Percentiles rank a stretch among this genome's conserved stretches.
These are phyloP conservation scores for Rubia yunnanensis DNA, from an alignment of 257 asterid species.

Conservation along the genomic window DNA sequence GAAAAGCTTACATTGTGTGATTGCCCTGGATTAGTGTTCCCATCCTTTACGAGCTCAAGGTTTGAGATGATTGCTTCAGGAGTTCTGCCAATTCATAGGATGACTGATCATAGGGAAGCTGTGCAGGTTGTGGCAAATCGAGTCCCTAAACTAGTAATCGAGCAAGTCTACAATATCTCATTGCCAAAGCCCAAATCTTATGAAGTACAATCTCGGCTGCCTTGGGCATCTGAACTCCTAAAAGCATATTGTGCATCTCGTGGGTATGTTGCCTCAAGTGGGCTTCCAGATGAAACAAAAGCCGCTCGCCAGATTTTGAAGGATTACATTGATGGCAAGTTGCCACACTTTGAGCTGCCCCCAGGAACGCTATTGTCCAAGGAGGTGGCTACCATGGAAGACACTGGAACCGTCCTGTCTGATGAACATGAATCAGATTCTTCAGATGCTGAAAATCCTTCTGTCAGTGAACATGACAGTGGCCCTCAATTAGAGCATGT, in stretches of 20 bases:
- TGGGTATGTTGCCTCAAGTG: constrained; percentile 82
- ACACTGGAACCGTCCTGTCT: constrained; percentile 19
- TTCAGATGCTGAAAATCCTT: constrained; percentile 27
- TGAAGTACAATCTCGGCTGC: constrained; percentile 66
- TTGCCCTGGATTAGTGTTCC: constrained; percentile 97
- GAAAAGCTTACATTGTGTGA: constrained; percentile 87
- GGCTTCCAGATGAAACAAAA: constrained; percentile 88
- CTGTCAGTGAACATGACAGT: constrained; percentile 22
- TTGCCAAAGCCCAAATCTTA: constrained; percentile 84
- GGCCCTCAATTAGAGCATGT: constrained; percentile 43
- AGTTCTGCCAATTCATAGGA: constrained; percentile 81
- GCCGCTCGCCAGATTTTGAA: constrained; percentile 84
- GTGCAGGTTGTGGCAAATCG: constrained; percentile 85
- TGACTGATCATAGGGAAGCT: constrained; percentile 90
- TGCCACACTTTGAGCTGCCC: constrained; percentile 73
- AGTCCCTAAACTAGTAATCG: constrained; percentile 61
- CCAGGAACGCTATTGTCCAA: constrained; percentile 30
- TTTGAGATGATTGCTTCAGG: constrained; percentile 97
- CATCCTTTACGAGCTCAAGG: constrained; percentile 96
- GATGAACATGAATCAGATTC: constrained; percentile 31
- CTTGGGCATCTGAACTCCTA: constrained; percentile 64
- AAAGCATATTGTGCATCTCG: constrained; percentile 85
- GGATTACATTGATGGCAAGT: constrained; percentile 92
- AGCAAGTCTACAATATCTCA: constrained; percentile 60
- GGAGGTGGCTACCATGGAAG: constrained; percentile 25